Evolutionary conservation across 73 alveolate genomes (phyloP), one percentile per base, ranked within the genome.

Genomic region (Durusdinium trenchii): DNA sequence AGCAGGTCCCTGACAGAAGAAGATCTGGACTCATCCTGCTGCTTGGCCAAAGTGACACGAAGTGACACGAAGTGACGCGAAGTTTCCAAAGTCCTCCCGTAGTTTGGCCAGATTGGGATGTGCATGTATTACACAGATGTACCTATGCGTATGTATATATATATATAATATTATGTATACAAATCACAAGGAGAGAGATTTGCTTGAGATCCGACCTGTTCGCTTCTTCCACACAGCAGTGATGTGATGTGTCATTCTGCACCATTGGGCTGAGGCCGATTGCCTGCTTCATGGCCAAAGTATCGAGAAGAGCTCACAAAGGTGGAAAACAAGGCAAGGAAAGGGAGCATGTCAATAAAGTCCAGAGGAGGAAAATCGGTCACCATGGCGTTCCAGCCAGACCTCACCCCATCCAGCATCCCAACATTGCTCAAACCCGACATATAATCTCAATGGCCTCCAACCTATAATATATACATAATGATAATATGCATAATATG

Each of bases 211-310:
- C n/a, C n/a, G n/a, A n/a, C n/a, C n/a, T n/a, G n/a, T n/a, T n/a
- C n/a, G n/a, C n/a, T n/a, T n/a, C n/a, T n/a, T n/a, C n/a, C n/a
- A n/a, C n/a, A n/a, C n/a, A n/a, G n/a, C n/a, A n/a, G n/a, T n/a
- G n/a, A n/a, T n/a, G n/a, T n/a, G n/a, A n/a, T n/a, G n/a, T n/a
- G n/a, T n/a, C n/a, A n/a, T n/a, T 73, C 9, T 36, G 7, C 50
- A 73, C 42, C 46, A 43, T 3, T 45, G 23, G 32, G 20, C 48
- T 23, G 32, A 81, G 91, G 99, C 45, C 64, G 18, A 47, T 6
- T n/a, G 54, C 67, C 99, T 1, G 91, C 94, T 6, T 94, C 99
- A 28, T 94, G 91, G 91, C 99, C 99, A 38, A 76, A 94, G 62
- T 94, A 94, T 30, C 98, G 54, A 43, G 50, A 48, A 54, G 61